These are phyloP conservation scores for Aquilaria yunnanensis DNA, from an alignment of 345 rosid species.

Conservation along the genomic window DNA sequence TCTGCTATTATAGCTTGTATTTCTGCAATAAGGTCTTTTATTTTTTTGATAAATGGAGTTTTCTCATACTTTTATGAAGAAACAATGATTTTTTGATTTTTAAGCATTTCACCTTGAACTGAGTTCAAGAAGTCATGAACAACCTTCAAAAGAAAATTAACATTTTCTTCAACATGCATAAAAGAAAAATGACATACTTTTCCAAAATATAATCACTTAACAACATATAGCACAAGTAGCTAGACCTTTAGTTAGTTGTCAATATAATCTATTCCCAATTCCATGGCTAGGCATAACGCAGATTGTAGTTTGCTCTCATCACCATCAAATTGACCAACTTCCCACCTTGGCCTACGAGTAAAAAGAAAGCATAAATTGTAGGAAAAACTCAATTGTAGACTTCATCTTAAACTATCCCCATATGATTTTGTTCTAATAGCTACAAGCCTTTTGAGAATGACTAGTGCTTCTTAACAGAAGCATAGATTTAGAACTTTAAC, in stretches of 20 bases:
- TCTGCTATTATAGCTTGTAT: constrained; percentile 40
- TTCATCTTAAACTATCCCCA: too few species aligned
- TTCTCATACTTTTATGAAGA: constrained; percentile 41
- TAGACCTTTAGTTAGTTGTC: constrained; percentile 30
- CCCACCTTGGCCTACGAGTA: constrained; percentile 32
- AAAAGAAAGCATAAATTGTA: background rate
- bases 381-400: too few species aligned
- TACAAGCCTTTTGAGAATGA: too few species aligned
- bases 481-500: too few species aligned
- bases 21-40: constrained; percentile 31
- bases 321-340: constrained; percentile 40
- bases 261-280: constrained; percentile 32
- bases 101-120: constrained; percentile 28
- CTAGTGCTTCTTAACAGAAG: too few species aligned
- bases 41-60: constrained; percentile 33
- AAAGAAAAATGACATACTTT: background rate
- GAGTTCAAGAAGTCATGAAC: constrained; percentile 39
- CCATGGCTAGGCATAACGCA: constrained; percentile 34
- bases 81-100: constrained; percentile 34
- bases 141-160: constrained; percentile 18
- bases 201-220: background rate
- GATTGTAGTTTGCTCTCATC: constrained; percentile 37
- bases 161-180: background rate
- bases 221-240: background rate
- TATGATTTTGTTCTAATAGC: too few species aligned